Base-by-base conservation (phyloP, 176 grass and related monocot genomes). In the Luzula sylvatica region DNA sequence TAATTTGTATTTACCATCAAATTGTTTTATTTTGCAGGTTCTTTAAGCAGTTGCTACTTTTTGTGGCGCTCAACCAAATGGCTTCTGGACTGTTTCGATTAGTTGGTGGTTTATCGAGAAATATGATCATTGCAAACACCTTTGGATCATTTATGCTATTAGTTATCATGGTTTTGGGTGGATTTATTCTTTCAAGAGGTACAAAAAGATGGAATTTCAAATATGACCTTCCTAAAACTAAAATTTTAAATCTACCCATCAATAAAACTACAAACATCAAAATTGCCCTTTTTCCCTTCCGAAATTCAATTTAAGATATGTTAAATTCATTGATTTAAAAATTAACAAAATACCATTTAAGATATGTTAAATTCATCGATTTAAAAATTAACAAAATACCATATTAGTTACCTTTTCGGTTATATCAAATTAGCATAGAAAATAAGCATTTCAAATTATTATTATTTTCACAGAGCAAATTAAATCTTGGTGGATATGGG, bases 401-500 rank as follows among this genome's bases (percentile, higher is more conserved):
- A 16, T 26, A 20, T 26, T n/a, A 2, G 30, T 35, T 35, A 35
- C 30, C 9, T 35, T 35, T 35, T 4, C 9, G 9, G 30, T 35
- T 35, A 4, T 35, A 35, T 35, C 9, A 35, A 35, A 35, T 63
- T 30, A 48, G n/a, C n/a, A n/a, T n/a, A n/a, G n/a, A n/a, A n/a
- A n/a, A n/a, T 17, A 63, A 45, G 20, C 23, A 21, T 11, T 18
- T 51, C 22, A 7, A 61, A 24, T 16, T 47, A 50, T 26, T 68
- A 9, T 67, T 1, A 27, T 53, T 9, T 56, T 51, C 40, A 30
- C 68, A 96, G 92, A 89, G 0, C 42, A 82, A 24, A 67, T 96
- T 23, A 89, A 86, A 65, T 89, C 85, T 78, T 95, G 92, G 92
- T 96, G 92, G 92, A 89, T 80, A n/a, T 96, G 92, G 92, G 92